Base-by-base conservation (phyloP, 305 asterid genomes). In the Nicotiana rustica region DNA sequence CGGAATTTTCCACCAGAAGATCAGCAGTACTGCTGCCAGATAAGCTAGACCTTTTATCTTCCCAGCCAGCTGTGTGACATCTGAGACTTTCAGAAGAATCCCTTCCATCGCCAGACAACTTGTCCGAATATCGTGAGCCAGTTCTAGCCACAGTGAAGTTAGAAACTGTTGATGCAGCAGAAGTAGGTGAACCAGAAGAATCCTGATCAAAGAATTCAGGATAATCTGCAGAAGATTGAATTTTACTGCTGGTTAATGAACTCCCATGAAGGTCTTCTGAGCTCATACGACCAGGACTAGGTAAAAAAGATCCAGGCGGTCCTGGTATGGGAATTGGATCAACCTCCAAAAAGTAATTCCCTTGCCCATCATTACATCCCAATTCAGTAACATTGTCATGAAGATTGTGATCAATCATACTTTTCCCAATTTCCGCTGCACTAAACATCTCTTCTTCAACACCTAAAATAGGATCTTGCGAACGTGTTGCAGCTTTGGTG, bases 271-370 rank as follows among this genome's bases (percentile, higher is more conserved):
- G 88, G 81, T 92, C 98, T 88, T 94, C 98, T 0, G 98, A 92
- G 83, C 87, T 86, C 93, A 89, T 92, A 41, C 90, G 96, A 17
- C 96, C 94, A 0, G 98, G 99, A 81, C 99, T 96, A 0, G 98
- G 99, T 84, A 96, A 86, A 87, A 92, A 96, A 1, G 98, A 96
- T 78, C 99, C 99, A 0, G 98, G 98, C 5, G 99, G 99, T 56
- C 98, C 99, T 1, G 99, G 99, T 81, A 96, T 96, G 61, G 94
- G 95, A 82, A 95, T 94, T 31, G 97, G 92, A 84, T 95, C 99
- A 36, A 95, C 99, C 85, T 91, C 95, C 75, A 79, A 87, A 85
- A 85, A 92, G 88, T 91, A 93, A 87, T 90, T 87, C 79, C 96
- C 92, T 52, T 86, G 89, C 67, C 77, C 90, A 64, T 89, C 92